Evolutionary conservation across 208 protist species (phyloP), one percentile per base, ranked within the genome.

Genomic region (Acanthamoeba healyi): DNA sequence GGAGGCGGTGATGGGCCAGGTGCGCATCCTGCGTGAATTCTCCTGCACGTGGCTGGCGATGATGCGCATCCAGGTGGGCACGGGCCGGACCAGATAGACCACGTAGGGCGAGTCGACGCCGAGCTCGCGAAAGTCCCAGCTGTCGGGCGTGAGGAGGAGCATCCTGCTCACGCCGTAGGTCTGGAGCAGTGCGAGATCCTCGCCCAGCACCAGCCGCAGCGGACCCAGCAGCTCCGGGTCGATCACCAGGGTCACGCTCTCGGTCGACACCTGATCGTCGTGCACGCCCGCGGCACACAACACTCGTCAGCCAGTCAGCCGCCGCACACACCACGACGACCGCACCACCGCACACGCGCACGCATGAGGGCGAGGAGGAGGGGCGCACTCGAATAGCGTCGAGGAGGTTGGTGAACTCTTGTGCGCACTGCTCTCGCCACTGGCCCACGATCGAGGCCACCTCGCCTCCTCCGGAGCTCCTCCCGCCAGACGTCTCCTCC

Each of bases 121-220:
- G 36, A 79, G 36, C 32, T 79, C 34, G 32, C 22, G 26, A 15
- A 49, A 79, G 36, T 79, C 70, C 34, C n/a, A 79, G 70, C 70
- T 79, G 70, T 79, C 70, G 36, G 70, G 70, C 36, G 70, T 79
- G 70, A 79, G 70, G 17, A 46, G 70, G 34, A 44, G 26, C 70
- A 79, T 42, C 9, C 36, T 10, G 19, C 38, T 26, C 6, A 79
- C 70, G 70, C 70, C 70, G 36, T 79, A 44, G 36, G 70, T 44
- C n/a, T 44, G 70, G 70, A 79, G 70, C 34, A 46, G 38, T 4
- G 38, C 5, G 70, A 46, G 17, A 26, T 79, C 70, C 70, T 46
- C 70, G 70, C 32, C 32, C 36, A 79, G 70, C 70, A 46, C 38
- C 17, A 67, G 58, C n/a, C 70, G 70, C 70, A 79, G 38, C 36